phyloP scores from a whole-genome alignment of 1,139 yeast genomes.

The Saccharomyces hybrid region DNA sequence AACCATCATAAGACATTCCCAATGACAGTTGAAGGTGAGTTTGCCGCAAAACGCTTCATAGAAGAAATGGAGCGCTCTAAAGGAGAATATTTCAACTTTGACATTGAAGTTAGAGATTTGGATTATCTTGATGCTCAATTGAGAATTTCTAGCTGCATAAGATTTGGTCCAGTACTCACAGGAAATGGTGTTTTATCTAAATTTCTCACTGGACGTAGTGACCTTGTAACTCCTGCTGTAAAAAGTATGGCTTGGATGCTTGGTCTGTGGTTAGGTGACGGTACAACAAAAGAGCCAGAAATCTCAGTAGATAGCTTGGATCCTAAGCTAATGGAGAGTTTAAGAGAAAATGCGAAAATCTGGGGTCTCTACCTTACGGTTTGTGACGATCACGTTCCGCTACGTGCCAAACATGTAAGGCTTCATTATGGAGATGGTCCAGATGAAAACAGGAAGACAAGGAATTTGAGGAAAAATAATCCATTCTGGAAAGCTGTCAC shows the following conservation, averaged over 20 bases:
- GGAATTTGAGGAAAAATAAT: conserved; percentile 19
- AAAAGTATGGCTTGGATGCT: conserved; percentile 32
- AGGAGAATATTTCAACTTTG: conserved; percentile 31
- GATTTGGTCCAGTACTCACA: conserved; percentile 32
- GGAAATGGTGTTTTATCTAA: conserved; percentile 29
- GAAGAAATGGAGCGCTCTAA: conserved; percentile 8
- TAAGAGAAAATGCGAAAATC: conserved; percentile 17
- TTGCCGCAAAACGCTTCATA: conserved; percentile 13
- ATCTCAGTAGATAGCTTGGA: conserved; percentile 30
- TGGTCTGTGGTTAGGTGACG: conserved; percentile 29
- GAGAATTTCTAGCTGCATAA: conserved; percentile 29
- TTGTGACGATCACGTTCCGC: conserved; percentile 16
- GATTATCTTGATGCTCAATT: conserved; percentile 24
- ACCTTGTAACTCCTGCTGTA: conserved; percentile 17
- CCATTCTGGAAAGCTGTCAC: conserved; percentile 23
- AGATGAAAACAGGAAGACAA: conserved; percentile 11
- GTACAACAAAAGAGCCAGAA: conserved; percentile 22
- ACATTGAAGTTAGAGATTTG: conserved; percentile 34
- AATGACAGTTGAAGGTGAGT: conserved; percentile 18
- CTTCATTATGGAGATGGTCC: conserved; percentile 17
- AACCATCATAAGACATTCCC: conserved; percentile 20
- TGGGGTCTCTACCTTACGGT: conserved; percentile 24
- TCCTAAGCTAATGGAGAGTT: conserved; percentile 15
- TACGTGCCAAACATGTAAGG: conserved; percentile 24
- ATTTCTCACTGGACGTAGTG: conserved; percentile 20